Base-by-base conservation (phyloP, 441 rosid genomes). In the Corymbia calophylla region DNA sequence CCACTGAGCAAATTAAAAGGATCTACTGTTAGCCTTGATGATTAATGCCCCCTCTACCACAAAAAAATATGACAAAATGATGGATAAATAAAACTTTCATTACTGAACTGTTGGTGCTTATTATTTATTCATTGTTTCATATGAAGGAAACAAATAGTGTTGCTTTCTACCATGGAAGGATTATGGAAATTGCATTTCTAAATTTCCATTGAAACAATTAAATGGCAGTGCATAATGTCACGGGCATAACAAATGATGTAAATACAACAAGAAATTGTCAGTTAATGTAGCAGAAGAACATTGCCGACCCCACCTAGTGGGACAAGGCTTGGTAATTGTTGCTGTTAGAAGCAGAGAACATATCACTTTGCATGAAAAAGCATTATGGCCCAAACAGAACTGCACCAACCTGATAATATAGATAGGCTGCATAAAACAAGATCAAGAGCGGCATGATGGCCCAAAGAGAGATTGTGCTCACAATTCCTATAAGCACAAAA, bases 401-500 rank as follows among this genome's bases (percentile, higher is more conserved):
- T 89, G 82, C 51, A 84, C 89, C 53, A 93, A 98, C 99, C 99
- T 98, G 99, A 92, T 96, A 97, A 92, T 98, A 98, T 47, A 98
- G 94, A 92, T 97, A 98, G 88, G 99, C 96, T 56, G 96, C 97
- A 93, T 97, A 97, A 94, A 98, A 98, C 93, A 97, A 92, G 88
- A 96, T 93, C 97, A 98, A 90, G 88, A 97, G 96, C 25, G 99
- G 99, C 98, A 96, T 92, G 93, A 98, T 96, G 91, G 99, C 98
- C 99, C 99, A 98, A 88, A 98, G 92, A 88, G 99, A 98, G 93
- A 97, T 95, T 56, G 99, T 96, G 98, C 98, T 98, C 88, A 98
- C 97, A 89, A 97, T 94, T 87, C 99, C 99, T 86, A 98, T 97
- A 93, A 97, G 94, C 87, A 96, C 94, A 91, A 98, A 93, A 68